Evolutionary conservation across 306 rosid genomes (phyloP).

Genomic region (Leucaena leucocephala): DNA sequence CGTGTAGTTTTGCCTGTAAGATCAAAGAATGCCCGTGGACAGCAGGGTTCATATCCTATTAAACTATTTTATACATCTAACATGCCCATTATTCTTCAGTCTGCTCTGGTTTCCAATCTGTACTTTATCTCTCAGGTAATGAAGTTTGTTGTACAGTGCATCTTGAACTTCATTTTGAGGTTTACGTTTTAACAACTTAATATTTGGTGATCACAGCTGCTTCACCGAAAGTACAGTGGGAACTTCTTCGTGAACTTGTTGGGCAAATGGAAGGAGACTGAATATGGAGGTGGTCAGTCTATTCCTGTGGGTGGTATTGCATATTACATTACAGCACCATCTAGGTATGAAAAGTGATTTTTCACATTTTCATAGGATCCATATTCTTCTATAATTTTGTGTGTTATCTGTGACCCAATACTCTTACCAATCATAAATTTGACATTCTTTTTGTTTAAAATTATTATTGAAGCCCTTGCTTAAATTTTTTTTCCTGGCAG

Average conservation of each 20-base stretch:
- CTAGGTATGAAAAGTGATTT: slow-evolving; percentile 60
- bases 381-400: not conserved
- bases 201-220: slow-evolving; percentile 52
- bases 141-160: slow-evolving; percentile 27
- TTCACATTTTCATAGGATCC: not conserved
- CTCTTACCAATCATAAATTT: not conserved
- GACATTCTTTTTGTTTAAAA: not conserved
- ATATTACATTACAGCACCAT: slow-evolving; percentile 90
- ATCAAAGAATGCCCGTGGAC: slow-evolving; percentile 96
- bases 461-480: slow-evolving; percentile 21
- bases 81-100: slow-evolving; percentile 97
- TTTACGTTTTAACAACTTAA: slow-evolving; percentile 24
- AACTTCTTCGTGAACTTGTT: slow-evolving; percentile 83
- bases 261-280: slow-evolving; percentile 97
- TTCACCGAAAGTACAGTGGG: slow-evolving; percentile 83
- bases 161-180: not conserved
- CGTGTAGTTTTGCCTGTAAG: slow-evolving; percentile 95
- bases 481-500: slow-evolving; percentile 42
- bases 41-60: slow-evolving; percentile 95
- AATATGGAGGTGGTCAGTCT: slow-evolving; percentile 85
- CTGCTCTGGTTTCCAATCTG: slow-evolving; percentile 91
- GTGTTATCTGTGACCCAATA: slow-evolving; percentile 6
- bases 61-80: slow-evolving; percentile 93
- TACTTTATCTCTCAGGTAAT: slow-evolving; percentile 95
- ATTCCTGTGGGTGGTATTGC: slow-evolving; percentile 94